phyloP scores from a whole-genome alignment of 345 rosid species.

The Camelina sativa region DNA sequence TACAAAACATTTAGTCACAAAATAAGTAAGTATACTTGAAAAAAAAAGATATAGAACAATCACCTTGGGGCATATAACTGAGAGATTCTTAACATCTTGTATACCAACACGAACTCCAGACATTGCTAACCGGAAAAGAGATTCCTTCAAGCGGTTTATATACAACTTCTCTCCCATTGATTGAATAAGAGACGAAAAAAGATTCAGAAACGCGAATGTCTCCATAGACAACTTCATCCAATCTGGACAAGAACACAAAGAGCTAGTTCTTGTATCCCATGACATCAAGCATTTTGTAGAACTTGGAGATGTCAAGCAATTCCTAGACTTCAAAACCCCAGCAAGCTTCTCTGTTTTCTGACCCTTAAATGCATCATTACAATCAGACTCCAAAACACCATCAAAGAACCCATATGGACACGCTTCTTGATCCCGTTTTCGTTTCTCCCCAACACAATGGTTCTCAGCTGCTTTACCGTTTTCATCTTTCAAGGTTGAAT shows the following conservation, averaged over 20 bases:
- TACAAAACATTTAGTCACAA: background rate
- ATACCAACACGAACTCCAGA: conserved; percentile 56
- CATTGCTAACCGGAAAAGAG: conserved; percentile 52
- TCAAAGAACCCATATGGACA: conserved; percentile 51
- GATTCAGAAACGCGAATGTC: conserved; percentile 69
- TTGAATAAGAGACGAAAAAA: conserved; percentile 56
- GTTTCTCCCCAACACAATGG: conserved; percentile 44
- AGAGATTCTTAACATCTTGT: conserved; percentile 69
- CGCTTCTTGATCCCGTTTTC: conserved; percentile 52
- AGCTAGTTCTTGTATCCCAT: conserved; percentile 36
- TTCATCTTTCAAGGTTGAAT: conserved; percentile 45
- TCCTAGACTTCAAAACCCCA: conserved; percentile 63
- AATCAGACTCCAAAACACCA: conserved; percentile 53
- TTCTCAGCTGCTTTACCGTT: conserved; percentile 33
- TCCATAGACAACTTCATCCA: conserved; percentile 76
- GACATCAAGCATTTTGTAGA: conserved; percentile 59
- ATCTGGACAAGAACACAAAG: conserved; percentile 65
- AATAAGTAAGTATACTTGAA: conserved; percentile 1
- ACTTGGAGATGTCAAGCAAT: conserved; percentile 61
- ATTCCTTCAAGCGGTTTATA: conserved; percentile 51
- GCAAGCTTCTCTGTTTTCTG: conserved; percentile 61
- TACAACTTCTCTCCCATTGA: conserved; percentile 49
- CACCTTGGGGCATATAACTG: conserved; percentile 80
- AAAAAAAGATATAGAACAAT: conserved; percentile 14
- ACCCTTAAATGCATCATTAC: conserved; percentile 51